A percentile compares a stretch with the other conserved stretches of the same genome.
Conservation (phyloP, 371 early-diverging fungal species). For the Syncephalastrum monosporum region DNA sequence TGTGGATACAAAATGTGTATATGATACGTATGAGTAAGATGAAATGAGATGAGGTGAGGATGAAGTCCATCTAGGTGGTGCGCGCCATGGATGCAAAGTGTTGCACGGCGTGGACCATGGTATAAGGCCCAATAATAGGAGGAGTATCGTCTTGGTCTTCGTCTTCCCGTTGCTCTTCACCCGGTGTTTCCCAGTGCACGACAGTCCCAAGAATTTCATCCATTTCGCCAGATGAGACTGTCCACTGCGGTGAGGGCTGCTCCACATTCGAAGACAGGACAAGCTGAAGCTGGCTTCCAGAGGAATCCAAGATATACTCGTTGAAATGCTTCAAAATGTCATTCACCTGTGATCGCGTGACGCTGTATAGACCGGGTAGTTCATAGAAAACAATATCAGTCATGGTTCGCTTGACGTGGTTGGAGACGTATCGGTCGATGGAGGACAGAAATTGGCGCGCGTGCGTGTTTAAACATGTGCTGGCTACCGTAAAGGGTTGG, state of each 20-base stretch:
- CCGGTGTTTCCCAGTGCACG: constrained; percentile 10
- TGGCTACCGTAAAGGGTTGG: constrained; percentile 7
- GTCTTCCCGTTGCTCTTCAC: constrained; percentile 3
- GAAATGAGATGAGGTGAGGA: too few species aligned
- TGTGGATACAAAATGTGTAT: too few species aligned
- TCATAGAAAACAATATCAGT: constrained; percentile 17
- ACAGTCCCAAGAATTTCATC: constrained; percentile 14
- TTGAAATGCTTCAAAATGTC: constrained; percentile 19
- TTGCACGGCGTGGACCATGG: constrained; percentile 12
- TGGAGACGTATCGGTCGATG: constrained; percentile 16
- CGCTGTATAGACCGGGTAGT: constrained; percentile 13
- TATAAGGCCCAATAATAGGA: not conserved
- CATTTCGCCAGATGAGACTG: constrained; percentile 6
- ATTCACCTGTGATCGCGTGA: constrained; percentile 14
- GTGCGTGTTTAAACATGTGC: constrained; percentile 11
- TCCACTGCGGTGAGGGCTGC: not conserved
- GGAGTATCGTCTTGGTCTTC: constrained; percentile 2
- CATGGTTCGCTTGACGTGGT: constrained; percentile 14
- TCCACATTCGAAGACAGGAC: constrained; percentile 8
- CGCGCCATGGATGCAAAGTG: constrained; percentile 17
- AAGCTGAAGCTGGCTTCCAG: constrained; percentile 7
- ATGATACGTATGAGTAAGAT: too few species aligned
- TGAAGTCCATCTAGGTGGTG: not conserved
- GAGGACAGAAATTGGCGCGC: constrained; percentile 15
- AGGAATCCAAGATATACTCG: constrained; percentile 3